These are phyloP conservation scores for Leptographium lundbergii DNA, from an alignment of 2,329 filamentous ascomycete genomes.

Conservation along the genomic window DNA sequence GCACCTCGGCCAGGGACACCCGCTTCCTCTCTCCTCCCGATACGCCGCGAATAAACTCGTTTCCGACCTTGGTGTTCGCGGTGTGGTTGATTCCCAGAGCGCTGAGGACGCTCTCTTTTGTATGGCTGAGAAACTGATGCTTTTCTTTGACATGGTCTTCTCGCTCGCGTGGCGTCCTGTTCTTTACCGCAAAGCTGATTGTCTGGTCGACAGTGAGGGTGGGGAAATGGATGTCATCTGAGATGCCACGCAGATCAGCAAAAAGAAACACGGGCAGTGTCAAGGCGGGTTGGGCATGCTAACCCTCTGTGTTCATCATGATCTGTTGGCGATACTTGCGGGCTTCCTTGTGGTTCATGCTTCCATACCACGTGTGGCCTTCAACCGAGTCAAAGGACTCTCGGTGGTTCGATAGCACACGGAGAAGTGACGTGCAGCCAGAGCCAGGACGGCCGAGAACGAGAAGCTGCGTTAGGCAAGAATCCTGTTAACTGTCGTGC, in stretches of 20 bases:
- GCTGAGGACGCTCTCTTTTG: conserved; percentile 48
- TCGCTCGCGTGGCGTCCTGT: conserved; percentile 30
- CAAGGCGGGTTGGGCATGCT: background rate
- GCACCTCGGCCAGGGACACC: conserved; percentile 62
- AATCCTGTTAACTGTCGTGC: background rate
- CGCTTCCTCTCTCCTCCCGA: conserved; percentile 43
- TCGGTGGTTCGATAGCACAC: conserved; percentile 57
- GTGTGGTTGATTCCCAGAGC: conserved; percentile 60
- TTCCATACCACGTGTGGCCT: conserved; percentile 53
- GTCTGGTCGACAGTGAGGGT: conserved; percentile 56
- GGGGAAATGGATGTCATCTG: conserved; percentile 52
- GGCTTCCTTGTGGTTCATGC: conserved; percentile 30
- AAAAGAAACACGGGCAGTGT: too few relatives aligned
- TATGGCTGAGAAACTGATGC: conserved; percentile 44
- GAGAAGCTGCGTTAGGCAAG: conserved; percentile 2
- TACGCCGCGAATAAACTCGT: conserved; percentile 49
- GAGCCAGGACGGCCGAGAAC: conserved; percentile 44
- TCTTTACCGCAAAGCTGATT: conserved; percentile 52
- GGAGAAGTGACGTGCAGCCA: conserved; percentile 44
- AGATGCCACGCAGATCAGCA: too few relatives aligned
- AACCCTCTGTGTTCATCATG: conserved; percentile 48
- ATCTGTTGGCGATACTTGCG: conserved; percentile 22
- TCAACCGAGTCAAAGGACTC: conserved; percentile 49
- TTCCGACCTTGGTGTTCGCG: conserved; percentile 52
- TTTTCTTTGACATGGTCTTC: conserved; percentile 18